Conservation (phyloP, 768 basidiomycete genomes). For the Leccinum broughii region DNA sequence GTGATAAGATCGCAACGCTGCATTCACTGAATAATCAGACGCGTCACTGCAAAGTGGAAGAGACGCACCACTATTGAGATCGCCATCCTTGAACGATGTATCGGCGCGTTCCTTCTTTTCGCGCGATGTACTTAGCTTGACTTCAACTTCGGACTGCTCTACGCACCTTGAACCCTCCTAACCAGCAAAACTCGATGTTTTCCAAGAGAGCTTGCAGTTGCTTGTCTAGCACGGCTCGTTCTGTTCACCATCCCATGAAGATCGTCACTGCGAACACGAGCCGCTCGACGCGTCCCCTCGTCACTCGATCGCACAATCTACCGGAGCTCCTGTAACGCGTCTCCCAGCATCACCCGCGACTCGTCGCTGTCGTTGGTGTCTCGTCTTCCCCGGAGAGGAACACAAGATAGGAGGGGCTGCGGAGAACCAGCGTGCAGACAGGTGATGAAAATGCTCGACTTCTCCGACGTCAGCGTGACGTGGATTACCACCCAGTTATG, state of each 20-base stretch:
- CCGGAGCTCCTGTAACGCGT: constrained; percentile 68
- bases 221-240: constrained; percentile 71
- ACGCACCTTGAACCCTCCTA: constrained; percentile 93
- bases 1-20: constrained; percentile 74
- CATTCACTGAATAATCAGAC: not conserved
- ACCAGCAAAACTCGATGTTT: constrained; percentile 94
- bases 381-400: constrained; percentile 83
- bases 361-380: constrained; percentile 75
- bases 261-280: too few relatives aligned
- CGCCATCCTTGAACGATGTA: constrained; percentile 66
- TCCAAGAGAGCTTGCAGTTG: constrained; percentile 72
- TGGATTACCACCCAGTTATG: constrained; percentile 80
- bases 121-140: constrained; percentile 61
- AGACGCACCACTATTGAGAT: constrained; percentile 56
- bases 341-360: constrained; percentile 70
- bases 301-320: constrained; percentile 78
- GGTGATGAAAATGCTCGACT: too few relatives aligned
- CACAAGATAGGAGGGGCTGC: constrained; percentile 76
- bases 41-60: not conserved
- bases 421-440: constrained; percentile 42
- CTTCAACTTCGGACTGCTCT: constrained; percentile 32
- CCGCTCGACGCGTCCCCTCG: constrained; percentile 67
- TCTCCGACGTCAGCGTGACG: constrained; percentile 35
- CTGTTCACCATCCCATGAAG: constrained; percentile 76
- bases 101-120: constrained; percentile 68